A percentile compares a stretch with the other conserved stretches of the same genome.
phyloP scores from a whole-genome alignment of 768 basidiomycete genomes.

The Kwoniella bestiolae region DNA sequence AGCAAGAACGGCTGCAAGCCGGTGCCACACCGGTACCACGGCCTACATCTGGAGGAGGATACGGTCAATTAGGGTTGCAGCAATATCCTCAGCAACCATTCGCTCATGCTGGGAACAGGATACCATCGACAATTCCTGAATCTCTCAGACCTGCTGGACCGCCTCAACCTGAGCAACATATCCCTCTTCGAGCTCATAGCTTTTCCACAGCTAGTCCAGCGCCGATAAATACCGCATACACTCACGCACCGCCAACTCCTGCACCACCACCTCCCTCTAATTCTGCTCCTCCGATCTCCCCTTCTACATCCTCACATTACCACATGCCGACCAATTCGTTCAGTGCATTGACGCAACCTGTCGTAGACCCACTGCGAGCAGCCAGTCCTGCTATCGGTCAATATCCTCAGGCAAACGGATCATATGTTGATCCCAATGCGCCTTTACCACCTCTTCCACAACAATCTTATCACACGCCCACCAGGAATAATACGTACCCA shows the following conservation, averaged over 20 bases:
- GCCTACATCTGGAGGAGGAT: conserved; percentile 28
- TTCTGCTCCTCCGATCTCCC: conserved; percentile 40
- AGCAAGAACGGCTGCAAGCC: conserved; percentile 17
- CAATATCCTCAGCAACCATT: not conserved
- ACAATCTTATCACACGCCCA: conserved; percentile 8
- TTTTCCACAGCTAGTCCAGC: conserved; percentile 30
- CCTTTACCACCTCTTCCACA: conserved; percentile 7
- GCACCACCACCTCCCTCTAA: conserved; percentile 33
- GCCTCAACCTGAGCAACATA: conserved; percentile 19
- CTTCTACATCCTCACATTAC: conserved; percentile 24
- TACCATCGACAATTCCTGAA: conserved; percentile 29
- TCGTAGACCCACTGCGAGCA: conserved; percentile 19
- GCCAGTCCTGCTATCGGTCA: conserved; percentile 27
- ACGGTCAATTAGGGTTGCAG: conserved; percentile 10
- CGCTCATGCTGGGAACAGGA: conserved; percentile 10
- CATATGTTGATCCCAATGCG: conserved; percentile 9
- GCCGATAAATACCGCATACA: conserved; percentile 10
- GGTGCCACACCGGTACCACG: conserved; percentile 35
- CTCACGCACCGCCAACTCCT: conserved; percentile 27
- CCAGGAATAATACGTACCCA: conserved; percentile 16
- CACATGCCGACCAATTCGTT: conserved; percentile 41
- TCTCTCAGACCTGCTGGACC: conserved; percentile 27
- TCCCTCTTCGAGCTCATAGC: conserved; percentile 37
- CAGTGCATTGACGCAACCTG: conserved; percentile 19
- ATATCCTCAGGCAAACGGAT: conserved; percentile 10